A percentile compares a stretch with the other conserved stretches of the same genome.
Conservation (phyloP, 805 yeast genomes). For the Sugiyamaella americana region DNA sequence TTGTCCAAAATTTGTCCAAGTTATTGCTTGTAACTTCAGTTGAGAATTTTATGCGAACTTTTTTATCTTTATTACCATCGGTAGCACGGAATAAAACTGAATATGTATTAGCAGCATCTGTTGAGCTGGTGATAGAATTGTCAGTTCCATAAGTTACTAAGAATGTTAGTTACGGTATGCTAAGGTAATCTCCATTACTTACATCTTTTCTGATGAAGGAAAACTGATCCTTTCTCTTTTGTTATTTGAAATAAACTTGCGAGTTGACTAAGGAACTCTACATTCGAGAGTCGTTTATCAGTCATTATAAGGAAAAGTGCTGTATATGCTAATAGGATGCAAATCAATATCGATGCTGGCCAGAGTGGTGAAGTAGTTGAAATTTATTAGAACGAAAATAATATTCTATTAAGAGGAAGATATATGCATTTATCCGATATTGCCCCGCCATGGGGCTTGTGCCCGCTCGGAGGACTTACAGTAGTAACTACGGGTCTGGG, state of each 20-base stretch:
- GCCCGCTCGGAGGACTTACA: neutral
- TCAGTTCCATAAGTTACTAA: constrained; percentile 4
- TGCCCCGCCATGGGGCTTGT: too few relatives aligned
- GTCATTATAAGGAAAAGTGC: too few relatives aligned
- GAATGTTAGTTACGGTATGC: neutral
- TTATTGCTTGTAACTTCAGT: constrained; percentile 61
- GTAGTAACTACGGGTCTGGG: neutral
- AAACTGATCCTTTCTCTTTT: constrained; percentile 31
- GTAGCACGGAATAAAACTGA: constrained; percentile 65
- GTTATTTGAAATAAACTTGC: constrained; percentile 24
- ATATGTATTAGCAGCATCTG: constrained; percentile 33
- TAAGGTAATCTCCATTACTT: constrained; percentile 9
- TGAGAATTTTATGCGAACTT: constrained; percentile 53
- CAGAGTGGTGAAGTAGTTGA: too few relatives aligned
- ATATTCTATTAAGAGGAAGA: too few relatives aligned
- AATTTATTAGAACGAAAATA: too few relatives aligned
- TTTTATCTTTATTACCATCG: constrained; percentile 47
- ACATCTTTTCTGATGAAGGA: constrained; percentile 33
- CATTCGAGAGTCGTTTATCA: constrained; percentile 5
- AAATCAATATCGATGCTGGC: too few relatives aligned
- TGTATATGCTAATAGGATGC: too few relatives aligned
- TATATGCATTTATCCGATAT: too few relatives aligned
- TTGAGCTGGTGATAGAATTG: neutral
- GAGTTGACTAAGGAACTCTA: constrained; percentile 28
- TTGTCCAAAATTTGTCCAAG: constrained; percentile 70